Conservation (phyloP, 1,139 yeast genomes). For the Meyerozyma smithsonii region DNA sequence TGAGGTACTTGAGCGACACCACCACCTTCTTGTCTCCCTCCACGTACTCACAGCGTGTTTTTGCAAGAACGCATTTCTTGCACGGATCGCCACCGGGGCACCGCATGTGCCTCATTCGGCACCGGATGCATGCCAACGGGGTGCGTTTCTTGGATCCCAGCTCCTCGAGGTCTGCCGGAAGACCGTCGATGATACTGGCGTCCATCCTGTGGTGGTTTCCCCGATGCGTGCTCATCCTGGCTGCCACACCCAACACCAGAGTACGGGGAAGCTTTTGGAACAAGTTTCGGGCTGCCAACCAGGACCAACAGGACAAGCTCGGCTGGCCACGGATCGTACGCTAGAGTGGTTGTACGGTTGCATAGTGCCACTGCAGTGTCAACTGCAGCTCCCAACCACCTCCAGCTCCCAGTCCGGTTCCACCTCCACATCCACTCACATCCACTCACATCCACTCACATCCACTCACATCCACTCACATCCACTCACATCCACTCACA, state of each 20-base stretch:
- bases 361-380: no score
- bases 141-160: constrained; percentile 22
- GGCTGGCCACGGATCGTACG: no score
- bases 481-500: no score
- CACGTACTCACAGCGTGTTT: constrained; percentile 64
- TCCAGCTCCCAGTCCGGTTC: no score
- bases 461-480: no score
- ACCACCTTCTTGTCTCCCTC: constrained; percentile 78
- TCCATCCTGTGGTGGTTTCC: background rate
- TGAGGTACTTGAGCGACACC: constrained; percentile 69
- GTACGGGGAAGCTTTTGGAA: background rate
- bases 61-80: constrained; percentile 55
- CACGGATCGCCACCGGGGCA: constrained; percentile 86
- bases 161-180: background rate
- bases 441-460: no score
- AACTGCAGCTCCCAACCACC: no score
- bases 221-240: background rate
- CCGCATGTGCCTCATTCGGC: constrained; percentile 70
- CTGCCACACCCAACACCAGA: background rate
- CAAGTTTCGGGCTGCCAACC: no score
- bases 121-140: constrained; percentile 55
- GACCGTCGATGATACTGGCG: background rate
- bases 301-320: no score
- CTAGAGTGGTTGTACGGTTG: no score
- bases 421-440: no score